Conservation (phyloP, 345 rosid species). For the Syzygium oleosum region DNA sequence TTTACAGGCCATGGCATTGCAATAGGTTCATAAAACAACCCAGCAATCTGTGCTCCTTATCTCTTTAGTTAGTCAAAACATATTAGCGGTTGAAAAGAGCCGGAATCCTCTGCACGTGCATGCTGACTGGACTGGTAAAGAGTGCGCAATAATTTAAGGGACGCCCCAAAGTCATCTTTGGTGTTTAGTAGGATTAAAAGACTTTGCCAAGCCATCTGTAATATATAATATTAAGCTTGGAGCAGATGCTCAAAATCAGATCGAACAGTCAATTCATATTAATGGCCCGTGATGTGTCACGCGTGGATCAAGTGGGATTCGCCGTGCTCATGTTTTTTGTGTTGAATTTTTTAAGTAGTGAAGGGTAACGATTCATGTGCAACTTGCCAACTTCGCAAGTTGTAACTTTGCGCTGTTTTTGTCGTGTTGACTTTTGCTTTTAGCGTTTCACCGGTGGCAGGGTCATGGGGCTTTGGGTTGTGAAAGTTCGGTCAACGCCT, state of each 20-base stretch:
- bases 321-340: not conserved
- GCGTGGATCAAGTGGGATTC: not conserved
- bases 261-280: not conserved
- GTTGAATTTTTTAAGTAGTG: not conserved
- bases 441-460: not conserved
- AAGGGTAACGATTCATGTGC: not conserved
- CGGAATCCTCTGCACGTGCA: not conserved
- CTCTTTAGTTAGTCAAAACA: not conserved
- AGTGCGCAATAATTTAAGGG: not conserved
- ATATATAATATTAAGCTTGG: not conserved
- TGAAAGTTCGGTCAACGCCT: not conserved
- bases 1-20: not conserved
- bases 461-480: not conserved
- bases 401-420: not conserved
- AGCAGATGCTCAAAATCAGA: not conserved
- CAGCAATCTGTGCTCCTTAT: not conserved
- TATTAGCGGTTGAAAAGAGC: not conserved
- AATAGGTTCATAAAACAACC: not conserved
- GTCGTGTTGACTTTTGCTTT: not conserved
- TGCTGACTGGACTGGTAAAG: not conserved
- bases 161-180: not conserved
- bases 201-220: not conserved
- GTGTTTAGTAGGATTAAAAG: not conserved
- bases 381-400: not conserved
- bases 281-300: not conserved